Conservation (phyloP, 441 rosid species). For the Croton setiger region DNA sequence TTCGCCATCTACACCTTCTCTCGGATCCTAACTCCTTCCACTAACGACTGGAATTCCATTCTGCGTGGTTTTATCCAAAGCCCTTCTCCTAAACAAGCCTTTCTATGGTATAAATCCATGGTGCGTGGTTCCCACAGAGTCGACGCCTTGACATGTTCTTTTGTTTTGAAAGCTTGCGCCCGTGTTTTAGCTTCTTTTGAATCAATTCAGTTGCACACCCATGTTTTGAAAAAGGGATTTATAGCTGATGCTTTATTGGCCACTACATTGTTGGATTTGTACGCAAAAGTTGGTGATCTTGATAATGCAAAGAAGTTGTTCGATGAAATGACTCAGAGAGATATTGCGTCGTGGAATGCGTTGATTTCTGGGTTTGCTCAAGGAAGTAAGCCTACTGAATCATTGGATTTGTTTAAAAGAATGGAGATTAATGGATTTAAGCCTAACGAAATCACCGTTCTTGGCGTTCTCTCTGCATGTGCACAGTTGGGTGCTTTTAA, state of each 20-base stretch:
- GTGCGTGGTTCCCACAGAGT: conserved; percentile 35
- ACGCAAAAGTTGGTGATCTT: conserved; percentile 59
- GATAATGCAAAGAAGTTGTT: conserved; percentile 52
- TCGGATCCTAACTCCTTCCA: conserved; percentile 51
- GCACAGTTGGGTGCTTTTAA: conserved; percentile 64
- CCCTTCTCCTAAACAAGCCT: conserved; percentile 48
- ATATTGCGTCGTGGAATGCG: conserved; percentile 83
- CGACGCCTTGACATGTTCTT: conserved; percentile 84
- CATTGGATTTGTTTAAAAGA: conserved; percentile 50
- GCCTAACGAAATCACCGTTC: conserved; percentile 67
- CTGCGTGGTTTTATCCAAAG: conserved; percentile 65
- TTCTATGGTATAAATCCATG: conserved; percentile 59
- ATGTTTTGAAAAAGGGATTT: conserved; percentile 49
- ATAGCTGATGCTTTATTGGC: conserved; percentile 60
- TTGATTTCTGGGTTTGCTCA: conserved; percentile 74
- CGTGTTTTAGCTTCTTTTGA: conserved; percentile 48
- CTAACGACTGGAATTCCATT: conserved; percentile 84
- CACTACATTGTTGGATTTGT: conserved; percentile 67
- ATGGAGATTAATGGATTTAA: conserved; percentile 47
- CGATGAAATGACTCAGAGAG: conserved; percentile 63
- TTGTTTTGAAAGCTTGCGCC: conserved; percentile 76
- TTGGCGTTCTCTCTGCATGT: conserved; percentile 76
- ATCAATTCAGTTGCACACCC: conserved; percentile 54
- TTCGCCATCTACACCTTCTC: conserved; percentile 52
- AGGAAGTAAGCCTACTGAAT: conserved; percentile 54